Evolutionary conservation across 192 early-diverging fungal genomes (phyloP).

Genomic region (Coemansia sp.): DNA sequence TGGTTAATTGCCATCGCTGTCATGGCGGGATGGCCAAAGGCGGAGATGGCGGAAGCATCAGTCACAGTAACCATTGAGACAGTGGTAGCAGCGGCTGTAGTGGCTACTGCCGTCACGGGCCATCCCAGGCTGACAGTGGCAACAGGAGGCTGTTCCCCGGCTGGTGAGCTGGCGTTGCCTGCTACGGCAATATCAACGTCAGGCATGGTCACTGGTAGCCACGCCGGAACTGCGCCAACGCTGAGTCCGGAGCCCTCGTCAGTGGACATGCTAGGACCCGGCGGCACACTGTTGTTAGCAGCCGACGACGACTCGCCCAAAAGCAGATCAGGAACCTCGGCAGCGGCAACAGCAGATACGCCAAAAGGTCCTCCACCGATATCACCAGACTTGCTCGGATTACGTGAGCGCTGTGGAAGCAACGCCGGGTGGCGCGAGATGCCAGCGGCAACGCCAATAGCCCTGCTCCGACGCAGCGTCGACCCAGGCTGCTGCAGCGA

Average conservation of each 20-base stretch:
- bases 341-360: not conserved
- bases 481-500: constrained; percentile 21
- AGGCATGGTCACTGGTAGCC: constrained; percentile 25
- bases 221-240: constrained; percentile 32
- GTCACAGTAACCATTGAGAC: not conserved
- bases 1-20: not conserved
- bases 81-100: constrained; percentile 7
- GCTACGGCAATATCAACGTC: not conserved
- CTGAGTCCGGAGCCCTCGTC: constrained; percentile 34
- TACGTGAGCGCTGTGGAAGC: constrained; percentile 24
- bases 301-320: not conserved
- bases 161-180: not conserved
- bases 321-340: not conserved
- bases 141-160: not conserved
- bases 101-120: constrained; percentile 24
- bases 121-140: constrained; percentile 35
- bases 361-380: not conserved
- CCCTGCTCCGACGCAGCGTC: constrained; percentile 37
- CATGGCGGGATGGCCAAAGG: not conserved
- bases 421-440: constrained; percentile 41
- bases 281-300: constrained; percentile 8
- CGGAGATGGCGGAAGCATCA: not conserved
- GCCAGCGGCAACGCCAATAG: constrained; percentile 47
- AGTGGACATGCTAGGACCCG: constrained; percentile 38
- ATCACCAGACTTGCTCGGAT: constrained; percentile 15